Percentiles rank a stretch among this genome's conserved stretches.
phyloP scores from a whole-genome alignment of 306 rosid species.

The Cucurbita ficifolia region DNA sequence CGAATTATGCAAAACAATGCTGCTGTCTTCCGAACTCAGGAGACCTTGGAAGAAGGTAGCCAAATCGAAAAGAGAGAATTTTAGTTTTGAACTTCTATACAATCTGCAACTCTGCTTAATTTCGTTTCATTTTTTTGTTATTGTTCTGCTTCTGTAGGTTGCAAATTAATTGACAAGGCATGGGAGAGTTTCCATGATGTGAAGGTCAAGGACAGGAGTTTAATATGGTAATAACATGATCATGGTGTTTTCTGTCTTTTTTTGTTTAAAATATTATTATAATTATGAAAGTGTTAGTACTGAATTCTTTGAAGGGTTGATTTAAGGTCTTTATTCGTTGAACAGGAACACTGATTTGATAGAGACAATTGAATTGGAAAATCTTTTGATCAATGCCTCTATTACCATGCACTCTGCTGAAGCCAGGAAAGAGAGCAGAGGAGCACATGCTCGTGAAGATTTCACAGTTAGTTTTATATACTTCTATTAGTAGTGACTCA shows the following conservation, averaged over 20 bases:
- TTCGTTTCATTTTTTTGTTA: not conserved
- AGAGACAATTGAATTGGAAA: conserved; percentile 81
- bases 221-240: conserved; percentile 53
- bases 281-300: not conserved
- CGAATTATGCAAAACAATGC: conserved; percentile 92
- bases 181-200: conserved; percentile 72
- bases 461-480: conserved; percentile 34
- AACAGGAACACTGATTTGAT: conserved; percentile 77
- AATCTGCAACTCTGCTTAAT: not conserved
- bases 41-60: conserved; percentile 81
- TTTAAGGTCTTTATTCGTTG: not conserved
- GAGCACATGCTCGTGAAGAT: conserved; percentile 94
- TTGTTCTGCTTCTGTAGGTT: conserved; percentile 27
- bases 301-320: not conserved
- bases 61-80: not conserved
- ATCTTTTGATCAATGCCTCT: conserved; percentile 77
- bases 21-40: conserved; percentile 96
- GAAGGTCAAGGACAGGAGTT: conserved; percentile 47
- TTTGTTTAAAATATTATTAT: not conserved
- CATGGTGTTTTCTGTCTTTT: not conserved
- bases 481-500: not conserved
- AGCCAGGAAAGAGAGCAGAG: conserved; percentile 94
- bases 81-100: not conserved
- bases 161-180: conserved; percentile 54
- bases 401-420: conserved; percentile 91